phyloP scores from a whole-genome alignment of 2,329 filamentous ascomycete genomes.

The Calonectria hawksworthii region DNA sequence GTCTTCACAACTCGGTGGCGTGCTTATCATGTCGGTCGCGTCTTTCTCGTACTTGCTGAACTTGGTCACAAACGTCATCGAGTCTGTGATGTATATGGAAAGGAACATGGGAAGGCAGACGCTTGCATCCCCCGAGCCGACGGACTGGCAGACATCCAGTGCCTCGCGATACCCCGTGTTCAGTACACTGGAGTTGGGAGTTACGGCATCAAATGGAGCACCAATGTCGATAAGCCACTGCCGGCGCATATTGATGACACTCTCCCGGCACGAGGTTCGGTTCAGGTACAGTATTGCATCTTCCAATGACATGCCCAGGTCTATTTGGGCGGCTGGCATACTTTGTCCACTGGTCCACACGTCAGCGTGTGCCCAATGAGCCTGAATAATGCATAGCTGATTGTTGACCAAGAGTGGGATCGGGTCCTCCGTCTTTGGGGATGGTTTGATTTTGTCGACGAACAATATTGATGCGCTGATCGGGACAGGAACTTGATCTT shows the following conservation, averaged over 20 bases:
- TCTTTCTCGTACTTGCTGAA: not conserved
- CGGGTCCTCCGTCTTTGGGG: not conserved
- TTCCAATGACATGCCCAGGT: not conserved
- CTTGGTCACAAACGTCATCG: not conserved
- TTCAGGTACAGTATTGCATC: not conserved
- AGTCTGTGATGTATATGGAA: not conserved
- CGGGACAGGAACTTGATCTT: not conserved
- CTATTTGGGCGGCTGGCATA: not conserved
- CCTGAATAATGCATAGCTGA: not conserved
- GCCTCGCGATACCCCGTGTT: not conserved
- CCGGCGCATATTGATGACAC: not conserved
- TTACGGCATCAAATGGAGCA: not conserved
- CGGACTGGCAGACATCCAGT: not conserved
- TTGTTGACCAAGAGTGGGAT: not conserved
- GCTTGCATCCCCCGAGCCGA: not conserved
- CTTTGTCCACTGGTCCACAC: not conserved
- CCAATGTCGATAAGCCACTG: not conserved
- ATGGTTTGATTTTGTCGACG: not conserved
- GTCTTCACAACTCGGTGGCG: not conserved
- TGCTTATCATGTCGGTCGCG: not conserved
- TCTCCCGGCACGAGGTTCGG: not conserved
- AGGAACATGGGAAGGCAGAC: not conserved
- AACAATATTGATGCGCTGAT: not conserved
- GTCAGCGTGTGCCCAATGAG: not conserved
- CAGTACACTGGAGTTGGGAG: not conserved